These are phyloP conservation scores for Teunomyces panamensis DNA, from an alignment of 805 yeast genomes.

Conservation along the genomic window DNA sequence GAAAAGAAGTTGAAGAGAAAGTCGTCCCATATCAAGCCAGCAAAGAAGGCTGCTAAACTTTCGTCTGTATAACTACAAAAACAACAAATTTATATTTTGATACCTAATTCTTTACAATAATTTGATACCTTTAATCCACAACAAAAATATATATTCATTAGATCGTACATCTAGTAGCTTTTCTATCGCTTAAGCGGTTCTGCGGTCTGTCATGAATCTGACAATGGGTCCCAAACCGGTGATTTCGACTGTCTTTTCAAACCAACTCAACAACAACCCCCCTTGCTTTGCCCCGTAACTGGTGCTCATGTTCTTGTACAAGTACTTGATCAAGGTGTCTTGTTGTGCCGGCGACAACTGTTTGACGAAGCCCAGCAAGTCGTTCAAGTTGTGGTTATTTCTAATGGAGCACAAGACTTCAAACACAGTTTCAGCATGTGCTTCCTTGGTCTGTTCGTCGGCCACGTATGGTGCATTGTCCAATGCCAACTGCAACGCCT, in stretches of 20 bases:
- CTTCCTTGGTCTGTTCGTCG: slow-evolving; percentile 50
- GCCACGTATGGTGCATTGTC: slow-evolving; percentile 83
- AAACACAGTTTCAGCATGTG: slow-evolving; percentile 49
- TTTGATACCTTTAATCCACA: neutral
- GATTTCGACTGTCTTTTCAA: slow-evolving; percentile 78
- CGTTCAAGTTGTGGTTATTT: slow-evolving; percentile 61
- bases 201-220: slow-evolving; percentile 81
- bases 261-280: slow-evolving; percentile 85
- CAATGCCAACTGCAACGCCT: slow-evolving; percentile 64
- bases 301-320: slow-evolving; percentile 81
- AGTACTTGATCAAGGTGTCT: slow-evolving; percentile 75
- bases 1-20: slow-evolving; percentile 10
- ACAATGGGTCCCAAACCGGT: slow-evolving; percentile 89
- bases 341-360: slow-evolving; percentile 62
- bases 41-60: slow-evolving; percentile 1
- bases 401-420: slow-evolving; percentile 57
- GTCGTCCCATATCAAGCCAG: slow-evolving; percentile 3
- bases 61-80: neutral
- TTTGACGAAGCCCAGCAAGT: slow-evolving; percentile 60
- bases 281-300: slow-evolving; percentile 82
- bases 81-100: neutral
- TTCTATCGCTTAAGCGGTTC: slow-evolving; percentile 41
- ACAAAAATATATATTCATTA: neutral
- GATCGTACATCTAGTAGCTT: neutral
- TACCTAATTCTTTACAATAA: neutral